These are phyloP conservation scores for Penicillium verrucosum DNA, from an alignment of 2,329 filamentous ascomycete genomes.

Conservation along the genomic window DNA sequence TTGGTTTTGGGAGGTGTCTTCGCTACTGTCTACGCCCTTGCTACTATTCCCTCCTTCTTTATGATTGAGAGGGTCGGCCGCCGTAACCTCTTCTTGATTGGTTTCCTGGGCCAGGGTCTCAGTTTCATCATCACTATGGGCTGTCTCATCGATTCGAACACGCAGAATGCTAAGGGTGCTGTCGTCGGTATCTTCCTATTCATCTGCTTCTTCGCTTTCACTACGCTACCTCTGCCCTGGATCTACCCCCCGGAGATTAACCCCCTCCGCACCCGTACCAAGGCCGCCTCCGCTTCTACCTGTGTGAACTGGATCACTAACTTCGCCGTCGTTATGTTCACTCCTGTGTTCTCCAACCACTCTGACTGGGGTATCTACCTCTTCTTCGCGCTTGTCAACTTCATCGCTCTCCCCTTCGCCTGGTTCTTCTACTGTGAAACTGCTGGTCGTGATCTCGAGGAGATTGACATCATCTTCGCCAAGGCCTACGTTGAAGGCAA, in stretches of 20 bases:
- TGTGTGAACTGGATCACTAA: slow-evolving; percentile 54
- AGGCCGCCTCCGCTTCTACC: slow-evolving; percentile 51
- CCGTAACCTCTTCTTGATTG: slow-evolving; percentile 35
- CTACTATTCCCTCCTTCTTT: slow-evolving; percentile 29
- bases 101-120: slow-evolving; percentile 34
- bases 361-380: slow-evolving; percentile 41
- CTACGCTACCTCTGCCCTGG: slow-evolving; percentile 62
- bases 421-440: slow-evolving; percentile 53
- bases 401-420: slow-evolving; percentile 47
- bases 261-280: slow-evolving; percentile 52
- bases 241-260: slow-evolving; percentile 49
- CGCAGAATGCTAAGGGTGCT: slow-evolving; percentile 31
- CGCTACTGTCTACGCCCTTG: slow-evolving; percentile 25
- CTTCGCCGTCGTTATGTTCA: slow-evolving; percentile 51
- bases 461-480: slow-evolving; percentile 41
- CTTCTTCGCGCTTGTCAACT: slow-evolving; percentile 41
- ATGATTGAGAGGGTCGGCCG: slow-evolving; percentile 41
- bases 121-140: slow-evolving; percentile 33
- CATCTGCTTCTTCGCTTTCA: slow-evolving; percentile 64
- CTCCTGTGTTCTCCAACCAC: slow-evolving; percentile 35
- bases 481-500: slow-evolving; percentile 40
- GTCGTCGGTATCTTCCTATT: slow-evolving; percentile 63
- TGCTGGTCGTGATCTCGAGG: slow-evolving; percentile 39
- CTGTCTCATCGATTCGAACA: slow-evolving; percentile 27
- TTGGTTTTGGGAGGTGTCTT: slow-evolving; percentile 28